Evolutionary conservation across 768 basidiomycete genomes (phyloP), one percentile per base, ranked within the genome.

Genomic region (Amyloporia xantha): DNA sequence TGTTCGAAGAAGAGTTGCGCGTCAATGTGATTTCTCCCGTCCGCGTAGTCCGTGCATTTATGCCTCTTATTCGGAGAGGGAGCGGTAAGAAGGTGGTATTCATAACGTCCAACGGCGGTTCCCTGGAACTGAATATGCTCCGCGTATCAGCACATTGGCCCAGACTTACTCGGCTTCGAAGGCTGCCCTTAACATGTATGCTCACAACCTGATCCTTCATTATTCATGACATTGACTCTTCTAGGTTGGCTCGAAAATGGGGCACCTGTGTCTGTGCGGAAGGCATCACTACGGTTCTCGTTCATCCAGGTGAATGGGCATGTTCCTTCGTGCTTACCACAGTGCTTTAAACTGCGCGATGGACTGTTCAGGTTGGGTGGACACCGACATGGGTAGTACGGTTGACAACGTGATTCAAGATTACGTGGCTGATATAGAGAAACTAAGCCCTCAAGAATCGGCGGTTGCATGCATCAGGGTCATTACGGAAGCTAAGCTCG

Each of bases 141-240:
- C 26, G 24, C 27, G 27, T 19, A 21, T 21, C 24, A n/a, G 13
- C 5, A 30, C 12, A 7, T 9, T 49, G 21, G 40, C 39, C 2
- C 37, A 54, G 30, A n/a, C 52, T 1, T 53, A 53, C 27, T 37
- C 52, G 4, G 28, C 51, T 17, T 41, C 49, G 38, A 56, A 56
- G 49, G 44, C 49, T 4, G 55, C 45, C 5, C 51, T 56, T 15
- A 53, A 53, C 40, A 56, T 56, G 54, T 38, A 40, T 17, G 53
- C 50, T 6, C 21, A 23, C 23, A 7, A 7, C 11, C 12, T 12
- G 44, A 7, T 5, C 12, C 24, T 30, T 33, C n/a, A 9, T 30
- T 5, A 30, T 13, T 19, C 17, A 5, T 27, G 26, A 17, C 12
- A 10, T 5, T 42, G 21, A 26, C 23, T 15, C 40, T 5, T 44